Percentiles rank a stretch among this genome's conserved stretches.
Evolutionary conservation across 2,329 filamentous ascomycete genomes (phyloP).

Genomic region (Ceratocystis alfenasii): DNA sequence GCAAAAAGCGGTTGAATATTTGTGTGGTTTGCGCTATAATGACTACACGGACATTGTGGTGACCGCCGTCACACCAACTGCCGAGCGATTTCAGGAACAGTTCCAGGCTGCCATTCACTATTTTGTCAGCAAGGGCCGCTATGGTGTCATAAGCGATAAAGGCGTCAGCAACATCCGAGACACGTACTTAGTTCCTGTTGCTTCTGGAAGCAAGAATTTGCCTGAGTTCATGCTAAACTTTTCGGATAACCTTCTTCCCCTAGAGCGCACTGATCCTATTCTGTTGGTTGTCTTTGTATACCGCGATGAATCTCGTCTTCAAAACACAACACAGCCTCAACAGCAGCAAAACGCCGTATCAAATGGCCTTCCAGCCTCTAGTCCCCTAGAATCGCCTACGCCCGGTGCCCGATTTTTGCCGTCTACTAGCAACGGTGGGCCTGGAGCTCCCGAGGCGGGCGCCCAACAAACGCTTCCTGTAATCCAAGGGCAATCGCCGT

Average conservation of each 20-base stretch:
- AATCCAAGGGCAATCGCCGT: constrained; percentile 9
- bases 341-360: background rate
- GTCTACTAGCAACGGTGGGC: background rate
- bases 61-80: constrained; percentile 55
- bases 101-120: constrained; percentile 79
- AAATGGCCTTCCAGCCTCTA: background rate
- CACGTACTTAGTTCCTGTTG: constrained; percentile 79
- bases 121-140: constrained; percentile 68
- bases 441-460: constrained; percentile 22
- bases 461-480: constrained; percentile 26
- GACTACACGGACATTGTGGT: constrained; percentile 74
- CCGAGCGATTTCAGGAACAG: constrained; percentile 45
- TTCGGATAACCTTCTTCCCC: constrained; percentile 69
- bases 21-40: constrained; percentile 75
- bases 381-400: constrained; percentile 27
- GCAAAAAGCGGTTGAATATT: constrained; percentile 75
- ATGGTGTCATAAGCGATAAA: constrained; percentile 76
- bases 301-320: constrained; percentile 40
- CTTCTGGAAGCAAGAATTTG: constrained; percentile 55
- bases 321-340: background rate
- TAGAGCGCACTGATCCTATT: constrained; percentile 59
- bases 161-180: constrained; percentile 66
- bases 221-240: constrained; percentile 83
- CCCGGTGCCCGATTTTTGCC: constrained; percentile 25
- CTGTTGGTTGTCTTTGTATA: constrained; percentile 79